Evolutionary conservation across 306 rosid genomes (phyloP), one percentile per base, ranked within the genome.

Genomic region (Prosopis cineraria): DNA sequence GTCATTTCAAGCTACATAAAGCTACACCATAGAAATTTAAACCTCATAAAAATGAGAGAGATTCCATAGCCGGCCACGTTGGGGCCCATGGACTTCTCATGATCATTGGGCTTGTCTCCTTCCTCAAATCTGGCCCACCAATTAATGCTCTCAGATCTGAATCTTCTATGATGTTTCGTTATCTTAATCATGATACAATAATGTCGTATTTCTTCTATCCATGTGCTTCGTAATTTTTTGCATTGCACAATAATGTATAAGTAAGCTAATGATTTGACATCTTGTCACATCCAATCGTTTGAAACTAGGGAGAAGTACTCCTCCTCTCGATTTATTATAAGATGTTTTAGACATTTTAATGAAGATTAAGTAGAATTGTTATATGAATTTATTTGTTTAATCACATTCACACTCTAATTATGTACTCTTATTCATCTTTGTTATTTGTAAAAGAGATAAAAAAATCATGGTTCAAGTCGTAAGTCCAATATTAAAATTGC

Each of bases 61-160:
- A 69, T 63, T 44, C 20, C 52, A 56, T 10, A 20, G 44, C 34
- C 9, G 76, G 55, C 55, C 60, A 17, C 10, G 1, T 41, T 64
- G 79, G 77, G 81, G 37, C 70, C 81, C 44, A 7, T 77, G 65
- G 65, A n/a, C 33, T 72, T 14, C 3, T 82, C 31, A 82, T 65
- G 64, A 44, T 29, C 43, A 24, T 70, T 77, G 85, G 85, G 72
- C 82, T 82, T 71, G 78, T 65, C 78, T 71, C 16, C 10, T 71
- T 50, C 36, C 79, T 19, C 45, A 9, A 72, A 4, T 14, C 5
- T 77, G 79, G 79, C 82, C 79, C 76, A 66, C 76, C 48, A 72
- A 5, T 72, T 66, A 65, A 77, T 77, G 48, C 4, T 24, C 10
- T 11, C 5, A 22, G 74, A 76, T 52, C 9, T 40, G 19, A 80